Evolutionary conservation across 1,284 basidiomycete species (phyloP).

Genomic region (Cryptococcus jaspeensis): DNA sequence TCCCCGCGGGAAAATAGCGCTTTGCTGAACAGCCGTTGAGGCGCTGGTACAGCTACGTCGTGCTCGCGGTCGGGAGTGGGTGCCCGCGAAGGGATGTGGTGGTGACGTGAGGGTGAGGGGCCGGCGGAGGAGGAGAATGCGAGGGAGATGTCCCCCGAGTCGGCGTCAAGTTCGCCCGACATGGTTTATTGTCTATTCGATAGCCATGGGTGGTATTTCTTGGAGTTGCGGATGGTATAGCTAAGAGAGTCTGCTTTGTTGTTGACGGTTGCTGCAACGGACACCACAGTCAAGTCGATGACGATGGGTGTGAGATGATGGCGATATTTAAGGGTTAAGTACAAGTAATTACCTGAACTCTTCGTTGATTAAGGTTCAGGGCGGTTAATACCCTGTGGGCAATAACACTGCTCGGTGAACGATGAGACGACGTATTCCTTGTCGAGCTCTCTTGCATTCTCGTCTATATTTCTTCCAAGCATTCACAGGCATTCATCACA

Average conservation of each 20-base stretch:
- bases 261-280: background rate
- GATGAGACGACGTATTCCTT: too few relatives aligned
- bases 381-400: too few relatives aligned
- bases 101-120: background rate
- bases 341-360: too few relatives aligned
- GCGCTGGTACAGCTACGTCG: slow-evolving; percentile 13
- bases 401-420: too few relatives aligned
- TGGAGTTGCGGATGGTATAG: background rate
- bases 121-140: background rate
- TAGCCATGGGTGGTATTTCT: background rate
- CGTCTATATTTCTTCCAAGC: too few relatives aligned
- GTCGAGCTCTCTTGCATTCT: too few relatives aligned
- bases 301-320: too few relatives aligned
- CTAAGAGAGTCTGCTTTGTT: background rate
- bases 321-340: too few relatives aligned
- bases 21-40: slow-evolving; percentile 18
- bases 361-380: too few relatives aligned
- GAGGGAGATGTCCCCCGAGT: slow-evolving; percentile 2
- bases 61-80: background rate
- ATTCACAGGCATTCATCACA: too few relatives aligned
- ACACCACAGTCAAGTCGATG: too few relatives aligned
- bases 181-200: background rate
- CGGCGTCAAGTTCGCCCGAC: background rate
- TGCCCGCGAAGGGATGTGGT: background rate
- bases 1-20: slow-evolving; percentile 5